phyloP scores from a whole-genome alignment of 805 yeast genomes.

The Nakazawaea sp. region DNA sequence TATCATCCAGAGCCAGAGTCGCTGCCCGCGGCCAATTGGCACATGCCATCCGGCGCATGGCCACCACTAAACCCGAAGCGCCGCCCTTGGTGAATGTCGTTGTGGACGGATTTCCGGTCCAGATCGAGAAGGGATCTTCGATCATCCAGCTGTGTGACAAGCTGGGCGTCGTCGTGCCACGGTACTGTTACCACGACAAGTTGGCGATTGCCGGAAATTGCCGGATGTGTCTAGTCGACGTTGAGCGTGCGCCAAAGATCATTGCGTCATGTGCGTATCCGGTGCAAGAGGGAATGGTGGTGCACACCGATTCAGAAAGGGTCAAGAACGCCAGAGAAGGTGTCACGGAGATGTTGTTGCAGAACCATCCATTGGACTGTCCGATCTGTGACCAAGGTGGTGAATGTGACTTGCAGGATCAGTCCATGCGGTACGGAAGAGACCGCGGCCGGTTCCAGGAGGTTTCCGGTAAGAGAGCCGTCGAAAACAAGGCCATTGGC shows the following conservation, averaged over 20 bases:
- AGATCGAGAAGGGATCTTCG: conserved; percentile 80
- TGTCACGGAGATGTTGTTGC: conserved; percentile 81
- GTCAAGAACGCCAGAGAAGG: conserved; percentile 83
- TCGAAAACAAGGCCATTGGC: conserved; percentile 85
- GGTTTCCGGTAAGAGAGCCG: conserved; percentile 80
- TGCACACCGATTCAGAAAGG: conserved; percentile 70
- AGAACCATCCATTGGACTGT: conserved; percentile 88
- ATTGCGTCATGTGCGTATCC: conserved; percentile 92
- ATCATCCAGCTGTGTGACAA: conserved; percentile 88
- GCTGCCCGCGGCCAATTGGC: background rate
- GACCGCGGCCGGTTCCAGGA: conserved; percentile 84
- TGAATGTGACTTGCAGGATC: conserved; percentile 90
- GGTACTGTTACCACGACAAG: conserved; percentile 90
- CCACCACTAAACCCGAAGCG: conserved; percentile 5
- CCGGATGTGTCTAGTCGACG: conserved; percentile 88
- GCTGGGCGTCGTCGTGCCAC: conserved; percentile 83
- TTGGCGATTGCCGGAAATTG: conserved; percentile 89
- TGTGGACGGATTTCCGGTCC: conserved; percentile 67
- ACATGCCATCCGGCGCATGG: conserved; percentile 3
- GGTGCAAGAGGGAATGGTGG: conserved; percentile 85
- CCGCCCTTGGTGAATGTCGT: conserved; percentile 24
- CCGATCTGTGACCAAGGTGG: conserved; percentile 95
- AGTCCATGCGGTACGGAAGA: conserved; percentile 72
- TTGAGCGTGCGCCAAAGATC: conserved; percentile 83
- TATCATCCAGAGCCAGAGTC: background rate